A percentile compares a stretch with the other conserved stretches of the same genome.
These are phyloP conservation scores for Tolypocladium cylindrosporum DNA, from an alignment of 2,329 filamentous ascomycete genomes.

Conservation along the genomic window DNA sequence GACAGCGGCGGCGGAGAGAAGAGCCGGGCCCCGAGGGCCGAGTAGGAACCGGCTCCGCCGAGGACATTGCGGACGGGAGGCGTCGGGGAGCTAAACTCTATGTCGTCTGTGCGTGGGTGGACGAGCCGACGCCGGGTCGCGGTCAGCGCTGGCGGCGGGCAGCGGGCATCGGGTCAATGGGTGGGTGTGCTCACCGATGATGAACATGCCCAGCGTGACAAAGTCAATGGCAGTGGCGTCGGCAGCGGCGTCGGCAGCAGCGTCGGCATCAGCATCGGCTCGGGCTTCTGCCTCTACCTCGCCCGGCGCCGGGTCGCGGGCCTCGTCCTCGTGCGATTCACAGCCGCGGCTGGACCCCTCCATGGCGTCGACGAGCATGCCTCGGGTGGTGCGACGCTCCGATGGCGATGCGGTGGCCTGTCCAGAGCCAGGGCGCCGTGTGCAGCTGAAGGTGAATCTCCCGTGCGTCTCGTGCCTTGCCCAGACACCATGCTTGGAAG, in stretches of 20 bases:
- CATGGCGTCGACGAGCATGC: neutral
- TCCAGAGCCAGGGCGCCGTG: neutral
- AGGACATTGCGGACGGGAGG: constrained; percentile 64
- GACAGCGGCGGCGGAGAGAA: constrained; percentile 64
- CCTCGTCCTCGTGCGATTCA: neutral
- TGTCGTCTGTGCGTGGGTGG: constrained; percentile 57
- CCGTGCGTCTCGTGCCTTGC: neutral
- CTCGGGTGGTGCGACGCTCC: neutral
- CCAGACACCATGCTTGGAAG: neutral
- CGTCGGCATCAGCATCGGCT: neutral
- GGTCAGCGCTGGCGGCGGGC: constrained; percentile 1
- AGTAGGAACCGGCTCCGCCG: constrained; percentile 84
- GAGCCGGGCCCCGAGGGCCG: constrained; percentile 78
- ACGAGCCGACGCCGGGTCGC: neutral
- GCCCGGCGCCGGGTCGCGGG: neutral
- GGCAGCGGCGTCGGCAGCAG: neutral
- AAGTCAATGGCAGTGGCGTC: constrained; percentile 39
- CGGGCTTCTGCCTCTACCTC: neutral
- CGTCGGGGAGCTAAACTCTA: constrained; percentile 67
- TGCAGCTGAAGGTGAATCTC: neutral
- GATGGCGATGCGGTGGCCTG: neutral
- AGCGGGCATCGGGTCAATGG: neutral
- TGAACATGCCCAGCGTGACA: constrained; percentile 64
- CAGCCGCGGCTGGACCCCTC: neutral
- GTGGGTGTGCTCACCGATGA: constrained; percentile 46